Percentiles rank a stretch among this genome's conserved stretches.
Evolutionary conservation across 2,329 filamentous ascomycete genomes (phyloP).

Genomic region (Acrodontium crateriforme): DNA sequence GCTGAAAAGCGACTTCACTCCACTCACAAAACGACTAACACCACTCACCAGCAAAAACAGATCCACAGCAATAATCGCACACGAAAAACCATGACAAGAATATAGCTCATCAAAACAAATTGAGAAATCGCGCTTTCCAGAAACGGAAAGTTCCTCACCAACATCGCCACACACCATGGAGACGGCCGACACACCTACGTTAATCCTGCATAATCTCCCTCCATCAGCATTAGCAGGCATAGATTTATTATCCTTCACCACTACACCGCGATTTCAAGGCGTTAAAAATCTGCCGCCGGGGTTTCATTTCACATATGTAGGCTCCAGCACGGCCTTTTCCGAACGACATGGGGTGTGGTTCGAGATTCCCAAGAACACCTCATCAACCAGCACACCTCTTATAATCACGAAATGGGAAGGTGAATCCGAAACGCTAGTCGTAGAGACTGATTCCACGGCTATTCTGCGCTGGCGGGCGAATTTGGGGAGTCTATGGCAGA

Average conservation of each 20-base stretch:
- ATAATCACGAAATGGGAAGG: constrained; percentile 45
- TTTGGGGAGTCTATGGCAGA: constrained; percentile 41
- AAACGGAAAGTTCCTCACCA: too few relatives aligned
- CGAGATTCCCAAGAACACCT: constrained; percentile 24
- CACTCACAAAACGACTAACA: too few relatives aligned
- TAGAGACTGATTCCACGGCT: constrained; percentile 28
- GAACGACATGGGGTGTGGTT: constrained; percentile 51
- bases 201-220: constrained; percentile 32
- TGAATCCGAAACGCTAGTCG: constrained; percentile 31
- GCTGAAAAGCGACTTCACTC: too few relatives aligned
- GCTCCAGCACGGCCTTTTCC: constrained; percentile 43
- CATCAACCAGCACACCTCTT: constrained; percentile 18
- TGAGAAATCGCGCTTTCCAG: too few relatives aligned
- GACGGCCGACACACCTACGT: constrained; percentile 11
- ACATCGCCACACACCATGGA: constrained; percentile 16
- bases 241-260: constrained; percentile 47
- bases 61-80: too few relatives aligned
- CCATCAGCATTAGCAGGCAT: constrained; percentile 39
- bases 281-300: constrained; percentile 45
- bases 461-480: constrained; percentile 40
- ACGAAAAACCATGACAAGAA: too few relatives aligned
- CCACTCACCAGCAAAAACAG: too few relatives aligned
- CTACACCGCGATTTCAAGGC: constrained; percentile 46
- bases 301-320: constrained; percentile 48
- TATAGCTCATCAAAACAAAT: too few relatives aligned